These are phyloP conservation scores for Triadica sebifera DNA, from an alignment of 345 rosid species.

Conservation along the genomic window DNA sequence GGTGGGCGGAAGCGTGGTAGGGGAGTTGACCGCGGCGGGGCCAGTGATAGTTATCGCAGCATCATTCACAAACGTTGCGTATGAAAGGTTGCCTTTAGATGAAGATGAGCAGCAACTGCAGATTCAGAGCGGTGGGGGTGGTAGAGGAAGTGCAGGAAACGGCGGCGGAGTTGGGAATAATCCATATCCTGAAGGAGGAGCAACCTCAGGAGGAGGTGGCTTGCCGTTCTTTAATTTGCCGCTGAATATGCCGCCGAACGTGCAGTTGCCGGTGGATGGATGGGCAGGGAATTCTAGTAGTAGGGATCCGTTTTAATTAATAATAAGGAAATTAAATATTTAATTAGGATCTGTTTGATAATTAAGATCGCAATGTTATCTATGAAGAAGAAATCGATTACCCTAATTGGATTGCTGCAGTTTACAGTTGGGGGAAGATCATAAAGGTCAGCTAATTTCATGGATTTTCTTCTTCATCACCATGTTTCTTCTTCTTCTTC, in stretches of 20 bases:
- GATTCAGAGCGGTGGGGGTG: conserved; percentile 43
- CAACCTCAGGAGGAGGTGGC: conserved; percentile 40
- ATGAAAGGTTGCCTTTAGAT: conserved; percentile 85
- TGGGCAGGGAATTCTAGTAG: conserved; percentile 70
- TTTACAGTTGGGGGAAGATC: too few species aligned
- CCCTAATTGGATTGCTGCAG: too few species aligned
- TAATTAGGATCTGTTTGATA: too few species aligned
- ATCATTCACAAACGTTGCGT: conserved; percentile 89
- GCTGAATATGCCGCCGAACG: conserved; percentile 58
- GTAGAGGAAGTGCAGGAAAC: not conserved
- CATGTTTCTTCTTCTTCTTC: conserved; percentile 5
- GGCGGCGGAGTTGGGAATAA: conserved; percentile 35
- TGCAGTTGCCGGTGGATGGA: conserved; percentile 76
- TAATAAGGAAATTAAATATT: too few species aligned
- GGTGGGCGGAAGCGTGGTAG: conserved; percentile 90
- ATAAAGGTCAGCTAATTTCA: conserved; percentile 25
- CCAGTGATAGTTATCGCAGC: conserved; percentile 92
- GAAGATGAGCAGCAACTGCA: conserved; percentile 71
- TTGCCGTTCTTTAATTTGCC: conserved; percentile 91
- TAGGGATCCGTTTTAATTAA: conserved; percentile 62
- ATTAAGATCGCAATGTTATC: too few species aligned
- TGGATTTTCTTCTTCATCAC: conserved; percentile 7
- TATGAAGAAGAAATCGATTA: too few species aligned
- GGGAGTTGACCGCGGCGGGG: conserved; percentile 88
- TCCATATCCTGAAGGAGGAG: conserved; percentile 48